Base-by-base conservation (phyloP, 2,329 filamentous ascomycete species). In the Colletotrichum neosansevieriae region DNA sequence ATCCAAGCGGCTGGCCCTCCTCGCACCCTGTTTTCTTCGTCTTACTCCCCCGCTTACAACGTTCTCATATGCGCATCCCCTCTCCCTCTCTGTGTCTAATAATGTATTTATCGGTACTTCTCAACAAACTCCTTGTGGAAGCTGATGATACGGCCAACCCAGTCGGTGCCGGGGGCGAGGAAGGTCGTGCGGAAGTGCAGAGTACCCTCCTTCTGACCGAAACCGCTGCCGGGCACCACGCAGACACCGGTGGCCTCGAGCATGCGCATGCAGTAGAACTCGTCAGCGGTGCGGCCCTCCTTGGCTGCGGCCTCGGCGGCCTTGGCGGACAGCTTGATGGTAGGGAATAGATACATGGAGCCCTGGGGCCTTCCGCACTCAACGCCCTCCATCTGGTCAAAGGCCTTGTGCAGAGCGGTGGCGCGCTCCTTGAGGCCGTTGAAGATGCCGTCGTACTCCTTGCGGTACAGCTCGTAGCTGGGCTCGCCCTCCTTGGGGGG, bases 261-360 rank as follows among this genome's bases (percentile, higher is more conserved):
- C 75, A 99, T 85, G 70, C 89, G 88, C 84, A 97, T 88, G 82
- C 92, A 94, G 86, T 99, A 99, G 83, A 97, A 97, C 80, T 98
- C 95, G 75, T 99, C 96, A 1, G 95, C 83, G 12, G 86, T 84
- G 76, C 92, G 92, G 74, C 89, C 89, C 78, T 94, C 92, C 70
- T 90, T 82, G 75, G 85, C 80, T 40, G 96, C 96, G 15, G 92
- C 93, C 72, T 91, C 90, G 70, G 91, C 81, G 45, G 94, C 96
- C 82, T 93, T 93, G 24, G 82, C 74, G 2, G 96, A 89, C 24
- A 99, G 85, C 38, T 85, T 89, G 82, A 99, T 97, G 74, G 93
- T 96, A 24, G 96, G 96, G 89, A 98, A 99, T 75, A 99, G 92
- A 84, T 99, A 99, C 96, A 99, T 99, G 78, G 92, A 91, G 69